Evolutionary conservation across 768 basidiomycete species (phyloP), one percentile per base, ranked within the genome.

Genomic region (Hemileccinum rubropunctum): DNA sequence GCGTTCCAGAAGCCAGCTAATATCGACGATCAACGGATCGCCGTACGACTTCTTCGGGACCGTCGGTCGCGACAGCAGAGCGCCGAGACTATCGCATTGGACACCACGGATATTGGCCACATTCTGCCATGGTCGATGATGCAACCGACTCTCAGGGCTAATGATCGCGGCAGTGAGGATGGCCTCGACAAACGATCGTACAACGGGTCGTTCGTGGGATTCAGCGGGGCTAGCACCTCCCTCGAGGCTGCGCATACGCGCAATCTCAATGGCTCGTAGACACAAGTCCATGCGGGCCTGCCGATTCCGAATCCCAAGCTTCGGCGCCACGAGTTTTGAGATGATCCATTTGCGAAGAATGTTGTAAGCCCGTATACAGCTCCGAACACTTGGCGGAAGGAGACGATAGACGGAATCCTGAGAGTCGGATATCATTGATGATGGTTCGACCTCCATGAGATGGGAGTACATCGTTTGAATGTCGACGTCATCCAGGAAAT

Each of bases 1-100:
- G 38, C 88, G 79, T 64, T 93, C 91, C 50, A 93, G 63, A 34
- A 91, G 68, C 89, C 90, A 93, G 10, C 87, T 88, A 56, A 90
- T 79, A 61, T 92, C 91, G 14, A 86, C 78, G 4, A 83, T 81
- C 39, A 91, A 68, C 6, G 77, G 71, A 28, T 82, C 78, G 27
- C 72, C 71, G 27, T 77, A 73, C 12, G 70, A 61, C 15, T 75
- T 67, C 10, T 72, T 66, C 42, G 78, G 76, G 7, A 76, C 65
- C 38, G 61, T 70, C 2, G 81, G 81, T 45, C 76, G 75, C 15
- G 75, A 72, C 36, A 91, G 67, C 37, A 91, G 65, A 1, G 79
- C 71, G 1, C 68, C 56, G 9, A 91, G 71, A 9, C 82, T 79
- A 51, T 91, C 90, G 47, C 78, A 83, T 6, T 75, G 69, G 14